phyloP scores from a whole-genome alignment of 352 stramenopile genomes.

The Globisporangium canariense region DNA sequence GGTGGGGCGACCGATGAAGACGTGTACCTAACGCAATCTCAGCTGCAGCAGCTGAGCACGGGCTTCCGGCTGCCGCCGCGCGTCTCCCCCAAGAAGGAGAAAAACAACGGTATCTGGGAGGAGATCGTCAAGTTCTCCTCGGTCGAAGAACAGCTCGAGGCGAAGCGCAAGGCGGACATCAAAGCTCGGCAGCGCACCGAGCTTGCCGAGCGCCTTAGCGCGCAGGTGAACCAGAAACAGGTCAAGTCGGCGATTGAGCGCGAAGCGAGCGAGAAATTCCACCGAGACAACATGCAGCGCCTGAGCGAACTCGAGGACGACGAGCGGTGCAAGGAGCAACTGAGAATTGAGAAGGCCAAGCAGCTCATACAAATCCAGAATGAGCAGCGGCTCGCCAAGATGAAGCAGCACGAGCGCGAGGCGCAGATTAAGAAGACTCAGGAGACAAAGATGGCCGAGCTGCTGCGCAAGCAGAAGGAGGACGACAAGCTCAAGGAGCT shows the following conservation, averaged over 20 bases:
- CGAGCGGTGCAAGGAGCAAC: constrained; percentile 53
- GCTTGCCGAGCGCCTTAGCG: constrained; percentile 42
- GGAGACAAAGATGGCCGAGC: constrained; percentile 46
- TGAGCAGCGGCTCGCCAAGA: constrained; percentile 60
- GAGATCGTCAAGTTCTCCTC: constrained; percentile 80
- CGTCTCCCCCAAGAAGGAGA: constrained; percentile 72
- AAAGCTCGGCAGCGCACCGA: constrained; percentile 28
- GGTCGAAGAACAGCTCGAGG: constrained; percentile 63
- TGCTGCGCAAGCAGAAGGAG: constrained; percentile 47
- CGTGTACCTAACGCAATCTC: constrained; percentile 63
- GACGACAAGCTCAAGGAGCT: constrained; percentile 50
- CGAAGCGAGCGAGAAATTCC: constrained; percentile 41
- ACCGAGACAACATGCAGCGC: constrained; percentile 46
- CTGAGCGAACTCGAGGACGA: constrained; percentile 47
- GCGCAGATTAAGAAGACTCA: constrained; percentile 45
- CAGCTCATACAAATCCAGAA: constrained; percentile 68
- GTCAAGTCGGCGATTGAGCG: constrained; percentile 32
- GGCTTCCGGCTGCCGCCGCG: constrained; percentile 61
- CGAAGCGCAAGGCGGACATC: constrained; percentile 32
- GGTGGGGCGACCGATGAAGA: constrained; percentile 29
- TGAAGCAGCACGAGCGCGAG: constrained; percentile 51
- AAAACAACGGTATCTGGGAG: constrained; percentile 77
- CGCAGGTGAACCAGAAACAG: constrained; percentile 53
- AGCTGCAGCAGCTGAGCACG: constrained; percentile 65
- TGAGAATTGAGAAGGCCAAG: constrained; percentile 48